Conservation (phyloP, 163 green algal species). For the Chloromonas sp. region DNA sequence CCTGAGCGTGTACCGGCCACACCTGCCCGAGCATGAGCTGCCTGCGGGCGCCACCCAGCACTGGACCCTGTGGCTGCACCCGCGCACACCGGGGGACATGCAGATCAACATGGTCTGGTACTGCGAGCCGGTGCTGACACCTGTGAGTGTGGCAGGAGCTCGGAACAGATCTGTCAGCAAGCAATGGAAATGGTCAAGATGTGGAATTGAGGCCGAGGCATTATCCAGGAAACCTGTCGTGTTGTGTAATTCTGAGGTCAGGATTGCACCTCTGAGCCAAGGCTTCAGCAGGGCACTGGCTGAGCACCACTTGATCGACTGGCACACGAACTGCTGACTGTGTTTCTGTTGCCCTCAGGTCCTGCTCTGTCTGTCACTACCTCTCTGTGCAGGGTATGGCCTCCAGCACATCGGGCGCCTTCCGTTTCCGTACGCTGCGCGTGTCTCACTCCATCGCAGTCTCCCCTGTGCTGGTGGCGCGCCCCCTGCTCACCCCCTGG, state of each 20-base stretch:
- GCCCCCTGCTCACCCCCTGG: slow-evolving; percentile 28
- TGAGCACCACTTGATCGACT: too few species aligned
- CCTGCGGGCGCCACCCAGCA: slow-evolving; percentile 28
- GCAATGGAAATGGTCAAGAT: too few species aligned
- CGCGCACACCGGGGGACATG: slow-evolving; percentile 25
- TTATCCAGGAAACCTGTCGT: too few species aligned
- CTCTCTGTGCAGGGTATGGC: too few species aligned
- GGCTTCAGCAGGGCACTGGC: too few species aligned
- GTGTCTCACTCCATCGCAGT: slow-evolving; percentile 30
- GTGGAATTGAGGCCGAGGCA: too few species aligned
- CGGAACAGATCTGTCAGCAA: too few species aligned
- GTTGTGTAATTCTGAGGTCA: too few species aligned
- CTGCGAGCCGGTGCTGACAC: slow-evolving; percentile 41
- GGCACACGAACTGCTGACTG: too few species aligned
- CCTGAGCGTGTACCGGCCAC: slow-evolving; percentile 33
- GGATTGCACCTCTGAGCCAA: too few species aligned
- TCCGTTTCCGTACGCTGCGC: slow-evolving; percentile 49
- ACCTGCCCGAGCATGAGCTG: slow-evolving; percentile 23
- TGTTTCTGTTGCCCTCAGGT: too few species aligned
- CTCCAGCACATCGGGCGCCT: neutral
- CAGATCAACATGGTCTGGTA: slow-evolving; percentile 43
- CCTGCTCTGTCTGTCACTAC: too few species aligned
- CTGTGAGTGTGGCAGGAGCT: neutral
- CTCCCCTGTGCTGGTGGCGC: slow-evolving; percentile 27
- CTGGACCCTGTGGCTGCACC: slow-evolving; percentile 58